Evolutionary conservation across 2,329 filamentous ascomycete species (phyloP), one percentile per base, ranked within the genome.

Genomic region (Clarireedia sp.): DNA sequence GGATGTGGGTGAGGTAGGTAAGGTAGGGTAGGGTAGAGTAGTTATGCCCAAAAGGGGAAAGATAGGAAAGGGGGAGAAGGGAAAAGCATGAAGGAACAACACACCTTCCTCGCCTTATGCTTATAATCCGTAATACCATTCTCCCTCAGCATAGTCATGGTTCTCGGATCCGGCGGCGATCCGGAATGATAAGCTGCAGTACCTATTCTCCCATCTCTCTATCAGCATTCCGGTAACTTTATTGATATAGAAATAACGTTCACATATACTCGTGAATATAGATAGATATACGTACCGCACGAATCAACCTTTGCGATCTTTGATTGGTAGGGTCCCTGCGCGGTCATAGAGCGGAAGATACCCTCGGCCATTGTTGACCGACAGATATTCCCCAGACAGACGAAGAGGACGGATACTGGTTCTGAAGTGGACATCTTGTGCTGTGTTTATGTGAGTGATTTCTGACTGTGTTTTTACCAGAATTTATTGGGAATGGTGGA

Each of bases 381-480:
- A 70, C 90, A 99, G 67, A 97, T 97, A 72, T 99, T 99, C 70
- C 94, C 94, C 36, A 97, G 79, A 73, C 94, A 99, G 64, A 97
- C 92, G 69, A 97, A 97, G 51, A 97, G 81, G 38, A 97, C 87
- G 2, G 86, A 90, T 54, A 89, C 68, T 3, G 63, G 59, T n/a
- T 67, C 66, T 51, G 62, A 57, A 38, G 38, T 41, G 3, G 29
- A 19, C 16, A n/a, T n/a, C 26, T 12, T 38, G 8, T 8, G 10
- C 1, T 17, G 21, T 48, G 17, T 37, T 3, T 14, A 36, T 21
- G 16, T n/a, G 37, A 2, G 1, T 41, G 16, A 10, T 1, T n/a
- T 41, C 17, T 19, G 38, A 19, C 17, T 41, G 7, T 41, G 38
- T n/a, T 41, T 17, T 19, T 19, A 41, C 2, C 7, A n/a, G 38